Base-by-base conservation (phyloP, 148 eudicot species). In the Diospyros kaki region DNA sequence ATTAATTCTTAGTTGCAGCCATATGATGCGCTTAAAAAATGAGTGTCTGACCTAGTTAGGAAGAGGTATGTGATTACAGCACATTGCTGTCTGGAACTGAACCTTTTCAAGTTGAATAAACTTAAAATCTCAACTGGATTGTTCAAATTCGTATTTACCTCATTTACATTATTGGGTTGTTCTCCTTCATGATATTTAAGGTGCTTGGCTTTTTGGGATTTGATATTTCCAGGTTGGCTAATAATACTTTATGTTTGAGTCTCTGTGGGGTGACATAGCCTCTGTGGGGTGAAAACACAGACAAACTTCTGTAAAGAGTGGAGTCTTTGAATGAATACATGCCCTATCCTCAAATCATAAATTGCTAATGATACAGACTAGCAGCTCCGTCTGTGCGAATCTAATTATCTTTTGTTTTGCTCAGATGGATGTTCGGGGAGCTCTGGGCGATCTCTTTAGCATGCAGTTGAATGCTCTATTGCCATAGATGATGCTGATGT, bases 361-460 rank as follows among this genome's bases (percentile, higher is more conserved):
- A 40, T 46, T 65, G 46, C 8, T 14, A 40, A 15, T 40, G 51
- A 7, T 15, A 41, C 13, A 28, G 10, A 45, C 38, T 64, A 60
- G 52, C 52, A 4, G 52, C 6, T 4, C 3, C 5, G 9, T 17
- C 4, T 44, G 48, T 18, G 44, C 46, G 43, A 54, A 68, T 76
- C 48, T 66, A 53, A 58, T 72, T 28, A 1, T 68, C 18, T 42
- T 10, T 60, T 6, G 50, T 42, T 17, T 77, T 65, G 5, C 75
- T 59, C 89, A 94, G 98, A 94, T 90, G 96, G 96, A 92, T 79
- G 93, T 94, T 68, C 98, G 96, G 51, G 91, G 92, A 67, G 96
- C 98, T 11, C 84, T 94, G 48, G 91, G 96, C 10, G 93, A 92
- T 77, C 91, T 94, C 78, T 92, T 90, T 85, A 87, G 86, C 76